phyloP scores from a whole-genome alignment of 2,329 filamentous ascomycete genomes.

The Ophiocordyceps unilateralis region DNA sequence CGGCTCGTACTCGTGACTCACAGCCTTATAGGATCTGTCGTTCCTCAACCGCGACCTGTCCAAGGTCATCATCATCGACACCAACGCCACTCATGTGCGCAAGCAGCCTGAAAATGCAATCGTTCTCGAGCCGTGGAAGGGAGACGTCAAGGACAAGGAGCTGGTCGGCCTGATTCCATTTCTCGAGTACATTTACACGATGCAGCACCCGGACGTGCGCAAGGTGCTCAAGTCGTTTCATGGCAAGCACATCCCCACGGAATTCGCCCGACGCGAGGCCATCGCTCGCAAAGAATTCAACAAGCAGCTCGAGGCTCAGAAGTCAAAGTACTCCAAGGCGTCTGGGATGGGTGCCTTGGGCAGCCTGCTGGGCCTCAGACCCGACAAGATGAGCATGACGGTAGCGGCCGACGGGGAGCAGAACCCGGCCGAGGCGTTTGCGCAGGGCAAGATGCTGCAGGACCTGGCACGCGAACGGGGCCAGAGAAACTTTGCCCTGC shows the following conservation, averaged over 20 bases:
- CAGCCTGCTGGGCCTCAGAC: conserved; percentile 62
- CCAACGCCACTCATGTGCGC: conserved; percentile 62
- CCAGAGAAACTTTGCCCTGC: conserved; percentile 71
- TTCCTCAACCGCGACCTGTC: conserved; percentile 92
- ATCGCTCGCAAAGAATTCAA: conserved; percentile 73
- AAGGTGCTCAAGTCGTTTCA: conserved; percentile 76
- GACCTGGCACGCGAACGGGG: conserved; percentile 87
- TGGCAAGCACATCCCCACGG: conserved; percentile 71
- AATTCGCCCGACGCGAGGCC: conserved; percentile 80
- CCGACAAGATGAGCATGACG: conserved; percentile 44
- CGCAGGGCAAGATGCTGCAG: conserved; percentile 91
- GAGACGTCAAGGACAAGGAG: conserved; percentile 65
- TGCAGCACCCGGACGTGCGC: conserved; percentile 79
- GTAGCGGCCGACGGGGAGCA: conserved; percentile 47
- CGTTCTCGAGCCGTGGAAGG: conserved; percentile 76
- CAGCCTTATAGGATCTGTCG: conserved; percentile 68
- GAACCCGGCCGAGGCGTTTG: conserved; percentile 57
- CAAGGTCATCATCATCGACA: conserved; percentile 91
- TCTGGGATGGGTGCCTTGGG: conserved; percentile 53
- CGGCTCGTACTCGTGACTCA: background rate
- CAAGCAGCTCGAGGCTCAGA: conserved; percentile 54
- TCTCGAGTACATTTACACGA: conserved; percentile 90
- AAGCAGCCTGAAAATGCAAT: conserved; percentile 96
- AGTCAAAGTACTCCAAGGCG: conserved; percentile 34
- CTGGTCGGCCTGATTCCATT: conserved; percentile 86